Evolutionary conservation across 148 eudicot species (phyloP), one percentile per base, ranked within the genome.

Genomic region (Rhododendron henanense): DNA sequence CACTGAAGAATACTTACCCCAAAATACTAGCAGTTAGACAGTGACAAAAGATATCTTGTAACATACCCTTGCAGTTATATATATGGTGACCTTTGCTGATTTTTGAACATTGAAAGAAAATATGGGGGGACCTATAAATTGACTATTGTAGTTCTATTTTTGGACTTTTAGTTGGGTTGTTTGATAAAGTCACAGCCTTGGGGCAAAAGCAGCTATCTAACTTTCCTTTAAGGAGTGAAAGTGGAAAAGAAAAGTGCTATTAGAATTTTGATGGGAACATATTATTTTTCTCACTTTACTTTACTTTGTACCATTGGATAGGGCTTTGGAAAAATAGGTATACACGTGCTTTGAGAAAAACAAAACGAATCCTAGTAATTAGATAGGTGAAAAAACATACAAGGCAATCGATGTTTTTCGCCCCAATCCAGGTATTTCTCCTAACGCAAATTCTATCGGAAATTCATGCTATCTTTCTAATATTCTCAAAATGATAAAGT

Each of bases 71-170:
- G 25, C 16, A 48, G 78, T 28, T 67, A 28, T 41, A 41, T 41
- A 1, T 4, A 5, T 41, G 45, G 69, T 51, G 82, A 80, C 85
- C 78, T 47, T 69, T 67, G 85, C 59, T 83, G 59, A 25, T 69
- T 82, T n/a, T 83, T 28, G 85, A 41, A 69, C 45, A 19, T 57
- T 14, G 10, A 55, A 55, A 83, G 11, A 28, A 48, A 47, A 28
- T 15, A 69, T 44, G 45, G 61, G 85, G 61, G 61, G 47, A 83
- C 85, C 78, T 67, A 76, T 67, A 83, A 83, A 65, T 69, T 83
- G 61, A 28, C 33, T 44, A 39, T 83, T 14, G 6, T 45, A 18
- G 33, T n/a, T 25, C 44, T 67, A 15, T 37, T 83, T 67, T 28
- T 48, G 18, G 53, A 47, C 44, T 83, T 83, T 69, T 65, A 25